Evolutionary conservation across 495 filamentous ascomycete genomes (phyloP).

Genomic region (Xylaria castorea): DNA sequence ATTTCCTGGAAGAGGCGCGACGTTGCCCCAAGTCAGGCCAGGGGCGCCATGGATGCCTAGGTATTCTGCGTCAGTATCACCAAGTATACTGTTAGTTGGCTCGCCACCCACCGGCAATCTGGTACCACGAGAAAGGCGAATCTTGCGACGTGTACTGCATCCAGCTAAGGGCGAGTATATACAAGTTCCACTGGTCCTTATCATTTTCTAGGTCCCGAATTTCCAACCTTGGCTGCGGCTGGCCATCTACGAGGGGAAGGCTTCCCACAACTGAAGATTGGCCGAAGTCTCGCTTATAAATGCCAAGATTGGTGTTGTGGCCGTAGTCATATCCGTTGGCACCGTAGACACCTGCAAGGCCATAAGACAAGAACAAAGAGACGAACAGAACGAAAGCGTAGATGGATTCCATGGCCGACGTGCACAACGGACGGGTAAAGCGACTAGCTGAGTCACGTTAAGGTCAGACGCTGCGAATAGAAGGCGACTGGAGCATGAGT

Average conservation of each 20-base stretch:
- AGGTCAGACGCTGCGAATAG: conserved; percentile 1
- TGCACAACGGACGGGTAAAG: neutral
- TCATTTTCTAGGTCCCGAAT: conserved; percentile 65
- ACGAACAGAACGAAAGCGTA: conserved; percentile 24
- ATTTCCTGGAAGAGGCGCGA: conserved; percentile 53
- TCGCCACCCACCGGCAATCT: conserved; percentile 58
- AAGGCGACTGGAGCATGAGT: neutral
- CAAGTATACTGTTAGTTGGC: conserved; percentile 1
- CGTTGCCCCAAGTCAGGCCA: conserved; percentile 62
- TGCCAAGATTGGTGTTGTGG: conserved; percentile 39
- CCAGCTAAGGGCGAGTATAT: conserved; percentile 59
- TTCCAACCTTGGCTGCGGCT: conserved; percentile 48
- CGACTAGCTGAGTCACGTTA: neutral
- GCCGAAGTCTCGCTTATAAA: conserved; percentile 33
- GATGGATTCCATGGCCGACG: conserved; percentile 12
- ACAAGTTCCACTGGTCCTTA: conserved; percentile 64
- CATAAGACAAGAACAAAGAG: conserved; percentile 6
- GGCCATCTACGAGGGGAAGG: conserved; percentile 37
- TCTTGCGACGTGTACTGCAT: conserved; percentile 62
- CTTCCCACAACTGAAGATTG: conserved; percentile 40
- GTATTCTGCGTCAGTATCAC: conserved; percentile 30
- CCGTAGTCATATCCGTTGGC: conserved; percentile 49
- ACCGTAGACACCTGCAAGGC: neutral
- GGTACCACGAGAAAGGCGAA: conserved; percentile 64
- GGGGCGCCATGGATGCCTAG: conserved; percentile 74